Conservation (phyloP, 2,329 filamentous ascomycete genomes). For the Xylariaceae sp. region DNA sequence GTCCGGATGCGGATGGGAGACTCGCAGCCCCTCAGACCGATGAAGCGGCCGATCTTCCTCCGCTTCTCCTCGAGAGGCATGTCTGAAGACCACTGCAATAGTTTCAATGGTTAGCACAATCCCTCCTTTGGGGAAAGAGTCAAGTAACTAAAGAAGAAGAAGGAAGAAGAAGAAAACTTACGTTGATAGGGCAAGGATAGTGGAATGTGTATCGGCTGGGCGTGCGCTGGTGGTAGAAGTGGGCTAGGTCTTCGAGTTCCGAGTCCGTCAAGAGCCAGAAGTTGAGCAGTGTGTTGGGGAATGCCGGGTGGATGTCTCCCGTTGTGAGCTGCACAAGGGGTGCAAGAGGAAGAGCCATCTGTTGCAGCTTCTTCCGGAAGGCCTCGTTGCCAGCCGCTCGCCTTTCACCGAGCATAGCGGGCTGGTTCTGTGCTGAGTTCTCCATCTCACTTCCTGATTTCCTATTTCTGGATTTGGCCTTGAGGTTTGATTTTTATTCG, state of each 20-base stretch:
- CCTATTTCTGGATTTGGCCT: not conserved
- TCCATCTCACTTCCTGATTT: constrained; percentile 17
- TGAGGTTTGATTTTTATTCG: not conserved
- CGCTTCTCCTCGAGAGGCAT: constrained; percentile 63
- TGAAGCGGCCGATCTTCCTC: constrained; percentile 68
- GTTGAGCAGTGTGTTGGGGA: constrained; percentile 62
- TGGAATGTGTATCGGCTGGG: constrained; percentile 50
- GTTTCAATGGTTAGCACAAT: constrained; percentile 1
- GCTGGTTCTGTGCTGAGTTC: constrained; percentile 19
- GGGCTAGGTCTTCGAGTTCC: constrained; percentile 65
- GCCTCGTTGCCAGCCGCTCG: constrained; percentile 44
- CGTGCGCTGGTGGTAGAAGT: constrained; percentile 69
- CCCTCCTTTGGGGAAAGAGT: not conserved
- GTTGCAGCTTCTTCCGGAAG: constrained; percentile 57
- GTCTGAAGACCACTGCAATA: constrained; percentile 46
- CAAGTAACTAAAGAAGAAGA: not conserved
- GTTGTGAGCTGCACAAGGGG: constrained; percentile 63
- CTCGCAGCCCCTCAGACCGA: constrained; percentile 63
- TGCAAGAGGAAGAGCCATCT: constrained; percentile 62
- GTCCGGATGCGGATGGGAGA: constrained; percentile 40
- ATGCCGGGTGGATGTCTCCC: constrained; percentile 60
- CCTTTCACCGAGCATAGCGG: constrained; percentile 31
- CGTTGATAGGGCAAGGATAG: constrained; percentile 64
- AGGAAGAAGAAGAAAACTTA: constrained; percentile 3
- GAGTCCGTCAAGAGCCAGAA: constrained; percentile 71